These are phyloP conservation scores for Cryptococcus hybrid DNA, from an alignment of 1,284 basidiomycete species.

Conservation along the genomic window DNA sequence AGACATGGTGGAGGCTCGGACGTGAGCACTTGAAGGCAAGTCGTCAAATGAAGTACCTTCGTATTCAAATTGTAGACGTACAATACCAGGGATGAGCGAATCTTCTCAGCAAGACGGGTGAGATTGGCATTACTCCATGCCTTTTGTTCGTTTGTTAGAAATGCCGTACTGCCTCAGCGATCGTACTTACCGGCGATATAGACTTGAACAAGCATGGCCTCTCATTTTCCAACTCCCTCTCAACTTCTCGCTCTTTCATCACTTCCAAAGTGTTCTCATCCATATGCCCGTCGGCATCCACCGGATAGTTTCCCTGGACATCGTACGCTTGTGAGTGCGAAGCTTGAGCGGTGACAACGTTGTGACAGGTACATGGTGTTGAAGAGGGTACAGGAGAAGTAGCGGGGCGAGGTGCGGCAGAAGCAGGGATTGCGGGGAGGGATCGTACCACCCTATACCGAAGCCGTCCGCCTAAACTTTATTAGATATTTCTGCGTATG, in stretches of 20 bases:
- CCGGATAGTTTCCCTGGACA: neutral
- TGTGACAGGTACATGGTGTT: constrained; percentile 4
- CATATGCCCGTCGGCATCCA: neutral
- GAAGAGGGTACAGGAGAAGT: constrained; percentile 8
- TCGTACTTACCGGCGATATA: constrained; percentile 72
- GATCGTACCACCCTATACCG: constrained; percentile 74
- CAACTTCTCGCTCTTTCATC: constrained; percentile 26
- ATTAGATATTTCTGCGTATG: too few species aligned
- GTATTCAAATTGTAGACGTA: too few species aligned
- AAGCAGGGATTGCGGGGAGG: constrained; percentile 9
- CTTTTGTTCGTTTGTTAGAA: constrained; percentile 51
- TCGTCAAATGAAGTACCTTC: too few species aligned
- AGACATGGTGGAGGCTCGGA: constrained; percentile 72
- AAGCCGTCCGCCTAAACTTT: constrained; percentile 76
- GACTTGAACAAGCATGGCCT: constrained; percentile 95
- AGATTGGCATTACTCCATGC: constrained; percentile 95
- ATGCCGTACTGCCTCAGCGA: neutral
- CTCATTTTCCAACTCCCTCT: constrained; percentile 68
- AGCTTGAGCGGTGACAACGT: neutral
- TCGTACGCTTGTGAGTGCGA: constrained; percentile 11
- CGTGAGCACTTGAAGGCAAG: constrained; percentile 59
- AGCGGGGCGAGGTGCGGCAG: constrained; percentile 11
- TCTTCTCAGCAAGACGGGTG: constrained; percentile 85
- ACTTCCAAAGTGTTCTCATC: constrained; percentile 22
- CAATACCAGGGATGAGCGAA: constrained; percentile 88